Evolutionary conservation across 805 yeast species (phyloP).

Genomic region (Monosporozyma siamensis): DNA sequence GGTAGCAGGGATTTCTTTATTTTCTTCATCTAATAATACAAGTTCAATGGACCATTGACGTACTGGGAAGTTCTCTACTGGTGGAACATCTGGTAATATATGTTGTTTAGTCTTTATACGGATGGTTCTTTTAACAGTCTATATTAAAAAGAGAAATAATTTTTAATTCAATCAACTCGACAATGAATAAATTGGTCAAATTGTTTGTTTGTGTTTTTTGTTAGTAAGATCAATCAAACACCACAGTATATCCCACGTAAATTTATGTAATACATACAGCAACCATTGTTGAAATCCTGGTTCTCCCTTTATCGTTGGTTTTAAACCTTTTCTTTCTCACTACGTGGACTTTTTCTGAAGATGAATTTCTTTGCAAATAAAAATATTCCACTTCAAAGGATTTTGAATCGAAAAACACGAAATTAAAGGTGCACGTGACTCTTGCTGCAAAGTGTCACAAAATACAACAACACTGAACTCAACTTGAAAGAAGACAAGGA

Average conservation of each 20-base stretch:
- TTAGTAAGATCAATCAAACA: slow-evolving; percentile 1
- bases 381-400: slow-evolving; percentile 2
- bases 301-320: not conserved
- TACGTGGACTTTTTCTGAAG: not conserved
- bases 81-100: slow-evolving; percentile 71
- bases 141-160: not conserved
- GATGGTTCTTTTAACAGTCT: slow-evolving; percentile 69
- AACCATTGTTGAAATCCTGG: not conserved
- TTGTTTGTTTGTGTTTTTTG: too few relatives aligned
- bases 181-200: too few relatives aligned
- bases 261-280: slow-evolving; percentile 1
- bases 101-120: slow-evolving; percentile 83
- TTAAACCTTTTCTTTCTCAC: not conserved
- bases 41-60: slow-evolving; percentile 86
- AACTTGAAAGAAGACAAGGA: too few relatives aligned
- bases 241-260: too few relatives aligned
- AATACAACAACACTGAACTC: too few relatives aligned
- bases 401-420: not conserved
- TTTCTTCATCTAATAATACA: slow-evolving; percentile 64
- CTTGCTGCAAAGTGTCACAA: not conserved
- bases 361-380: not conserved
- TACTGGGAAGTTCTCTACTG: slow-evolving; percentile 87
- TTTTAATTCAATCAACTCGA: too few relatives aligned
- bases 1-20: slow-evolving; percentile 78
- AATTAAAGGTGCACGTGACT: slow-evolving; percentile 1